Evolutionary conservation across 768 basidiomycete genomes (phyloP).

Genomic region (Russula griseocarnosa): DNA sequence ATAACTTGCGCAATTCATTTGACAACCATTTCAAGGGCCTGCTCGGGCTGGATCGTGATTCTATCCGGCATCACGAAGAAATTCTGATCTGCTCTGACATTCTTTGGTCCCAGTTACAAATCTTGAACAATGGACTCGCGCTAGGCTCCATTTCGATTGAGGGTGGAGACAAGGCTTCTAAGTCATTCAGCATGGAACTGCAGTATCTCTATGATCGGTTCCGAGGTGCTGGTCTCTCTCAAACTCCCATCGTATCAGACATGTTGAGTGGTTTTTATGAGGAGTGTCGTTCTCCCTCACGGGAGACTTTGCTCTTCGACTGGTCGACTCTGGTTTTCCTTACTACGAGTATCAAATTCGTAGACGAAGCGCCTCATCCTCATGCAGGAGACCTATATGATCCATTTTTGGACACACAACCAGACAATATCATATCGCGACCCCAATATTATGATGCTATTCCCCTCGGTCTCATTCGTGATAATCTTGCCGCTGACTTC

Average conservation of each 20-base stretch:
- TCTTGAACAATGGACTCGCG: conserved; percentile 62
- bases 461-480: conserved; percentile 55
- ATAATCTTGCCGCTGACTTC: conserved; percentile 57
- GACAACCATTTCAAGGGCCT: conserved; percentile 47
- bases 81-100: conserved; percentile 53
- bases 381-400: conserved; percentile 37
- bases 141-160: conserved; percentile 60
- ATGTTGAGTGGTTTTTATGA: conserved; percentile 51
- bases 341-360: conserved; percentile 50
- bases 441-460: conserved; percentile 55
- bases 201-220: conserved; percentile 47
- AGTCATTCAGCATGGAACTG: conserved; percentile 27
- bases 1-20: conserved; percentile 54
- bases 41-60: conserved; percentile 42
- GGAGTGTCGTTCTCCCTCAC: conserved; percentile 43
- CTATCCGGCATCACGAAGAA: conserved; percentile 61
- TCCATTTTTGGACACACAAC: conserved; percentile 44
- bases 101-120: conserved; percentile 65
- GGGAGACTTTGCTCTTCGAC: conserved; percentile 57
- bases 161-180: conserved; percentile 16
- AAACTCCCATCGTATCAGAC: conserved; percentile 41
- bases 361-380: conserved; percentile 19
- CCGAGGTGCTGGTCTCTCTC: conserved; percentile 47
- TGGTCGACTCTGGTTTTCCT: conserved; percentile 64
- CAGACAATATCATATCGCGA: conserved; percentile 29